Evolutionary conservation across 1,139 yeast species (phyloP), one percentile per base, ranked within the genome.

Genomic region (Yamadazyma diddensiae): DNA sequence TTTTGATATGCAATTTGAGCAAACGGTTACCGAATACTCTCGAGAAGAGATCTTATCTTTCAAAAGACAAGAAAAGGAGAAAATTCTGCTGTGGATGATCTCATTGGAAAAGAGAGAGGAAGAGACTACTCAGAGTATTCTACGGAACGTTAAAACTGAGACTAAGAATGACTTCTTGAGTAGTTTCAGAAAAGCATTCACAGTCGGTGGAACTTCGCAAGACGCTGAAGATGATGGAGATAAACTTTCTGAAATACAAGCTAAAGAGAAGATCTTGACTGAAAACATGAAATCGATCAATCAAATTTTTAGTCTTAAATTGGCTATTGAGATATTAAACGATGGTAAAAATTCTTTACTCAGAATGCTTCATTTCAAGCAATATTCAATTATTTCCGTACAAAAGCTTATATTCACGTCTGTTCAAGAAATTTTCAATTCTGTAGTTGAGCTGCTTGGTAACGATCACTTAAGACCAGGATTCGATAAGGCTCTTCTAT

Each of bases 381-480:
- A 53, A 1, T 65, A 53, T 37, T 49, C 69, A 4, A 65, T 68
- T 13, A 52, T 57, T 9, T 50, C 66, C 2, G 46, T 62, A 13
- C 47, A 55, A 28, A 43, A 47, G 21, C 69, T 62, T 29, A 52
- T 68, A 3, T 51, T 53, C 36, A 49, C 62, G 6, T 46, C 68
- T 3, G 59, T 65, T 39, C 75, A 84, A 56, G 71, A 72, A 16
- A 65, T 88, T 2, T 92, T 87, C 50, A 78, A 80, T 13, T 76
- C 74, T 29, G 71, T 84, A 19, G 62, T 90, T 10, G 75, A 73
- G 3, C 64, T 75, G 5, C 64, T 90, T n/a, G 85, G 92, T 3
- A 69, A 70, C 14, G 68, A 76, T 15, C 97, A 92, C 57, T 70
- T 92, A 13, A 72, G 73, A 39, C 79, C 79, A 0, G 97, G 97